Base-by-base conservation (phyloP, 2,329 filamentous ascomycete species). In the Cadophora malorum region DNA sequence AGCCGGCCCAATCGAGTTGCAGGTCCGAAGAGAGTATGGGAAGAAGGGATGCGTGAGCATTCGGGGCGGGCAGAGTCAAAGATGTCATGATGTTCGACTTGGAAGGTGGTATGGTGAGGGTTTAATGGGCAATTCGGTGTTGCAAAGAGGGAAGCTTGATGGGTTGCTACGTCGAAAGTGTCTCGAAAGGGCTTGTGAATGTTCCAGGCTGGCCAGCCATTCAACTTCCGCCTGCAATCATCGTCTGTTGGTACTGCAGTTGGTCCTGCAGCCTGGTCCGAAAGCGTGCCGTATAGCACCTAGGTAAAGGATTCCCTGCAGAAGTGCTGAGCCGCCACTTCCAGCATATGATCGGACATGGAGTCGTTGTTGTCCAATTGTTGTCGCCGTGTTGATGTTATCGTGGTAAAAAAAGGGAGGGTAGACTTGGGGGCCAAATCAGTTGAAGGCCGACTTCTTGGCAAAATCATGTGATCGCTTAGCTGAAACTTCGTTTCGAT, bases 161-260 rank as follows among this genome's bases (percentile, higher is more conserved):
- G 47, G 52, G 28, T 53, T 38, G 31, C 53, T 21, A 62, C 19
- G 47, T 53, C 35, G 10, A 63, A 41, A 33, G 61, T 31, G 61
- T 55, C 47, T 53, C 49, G 49, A 55, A 63, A 55, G 31, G 31
- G 31, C 28, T 52, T 8, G n/a, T 45, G 23, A 25, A 38, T 53
- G 49, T 63, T 53, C 61, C 31, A 63, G n/a, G 19, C 49, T 63
- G n/a, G 14, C 9, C 41, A 62, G 38, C 14, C 49, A 38, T 41
- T 19, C 21, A 16, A 21, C 16, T 41, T 41, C 49, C n/a, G 2
- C 8, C 14, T 50, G 47, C n/a, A 45, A n/a, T 53, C 49, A 55
- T 45, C 49, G n/a, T 35, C 7, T 25, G 41, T 59, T 23, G 33
- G n/a, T 23, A 14, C 45, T 53, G 25, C n/a, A 21, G n/a, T 49